Percentiles rank a stretch among this genome's conserved stretches.
Evolutionary conservation across 1,284 basidiomycete genomes (phyloP).

Genomic region (Malassezia arunalokei): DNA sequence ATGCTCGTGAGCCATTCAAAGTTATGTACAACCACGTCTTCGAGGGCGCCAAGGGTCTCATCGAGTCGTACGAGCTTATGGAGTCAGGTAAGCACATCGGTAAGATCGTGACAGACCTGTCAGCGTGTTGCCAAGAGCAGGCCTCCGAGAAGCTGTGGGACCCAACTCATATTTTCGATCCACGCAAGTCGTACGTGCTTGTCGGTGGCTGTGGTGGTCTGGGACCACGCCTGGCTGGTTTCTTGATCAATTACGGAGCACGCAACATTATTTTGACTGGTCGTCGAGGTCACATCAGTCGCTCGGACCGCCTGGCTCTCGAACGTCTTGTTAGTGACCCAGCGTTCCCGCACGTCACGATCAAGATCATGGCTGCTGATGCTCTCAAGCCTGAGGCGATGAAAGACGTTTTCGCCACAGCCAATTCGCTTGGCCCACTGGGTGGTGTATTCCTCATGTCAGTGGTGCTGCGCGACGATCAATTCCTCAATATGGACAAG

Average conservation of each 20-base stretch:
- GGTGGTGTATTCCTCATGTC: constrained; percentile 19
- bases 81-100: constrained; percentile 18
- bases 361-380: constrained; percentile 17
- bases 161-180: constrained; percentile 15
- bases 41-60: constrained; percentile 11
- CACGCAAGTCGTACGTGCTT: constrained; percentile 17
- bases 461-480: constrained; percentile 16
- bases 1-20: constrained; percentile 11
- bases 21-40: constrained; percentile 14
- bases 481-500: constrained; percentile 16
- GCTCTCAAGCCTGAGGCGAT: constrained; percentile 13
- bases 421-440: constrained; percentile 7
- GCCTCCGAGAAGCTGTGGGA: constrained; percentile 1
- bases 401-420: constrained; percentile 14
- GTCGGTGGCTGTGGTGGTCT: constrained; percentile 22
- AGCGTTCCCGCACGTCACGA: constrained; percentile 15
- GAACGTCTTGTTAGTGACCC: constrained; percentile 16
- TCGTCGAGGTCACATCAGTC: constrained; percentile 16
- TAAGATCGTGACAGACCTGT: constrained; percentile 17
- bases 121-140: background rate
- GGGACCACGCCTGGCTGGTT: constrained; percentile 15
- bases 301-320: constrained; percentile 16
- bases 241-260: constrained; percentile 16
- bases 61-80: constrained; percentile 17
- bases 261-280: constrained; percentile 20